Base-by-base conservation (phyloP, 768 basidiomycete species). In the Cytidiella melzeri region DNA sequence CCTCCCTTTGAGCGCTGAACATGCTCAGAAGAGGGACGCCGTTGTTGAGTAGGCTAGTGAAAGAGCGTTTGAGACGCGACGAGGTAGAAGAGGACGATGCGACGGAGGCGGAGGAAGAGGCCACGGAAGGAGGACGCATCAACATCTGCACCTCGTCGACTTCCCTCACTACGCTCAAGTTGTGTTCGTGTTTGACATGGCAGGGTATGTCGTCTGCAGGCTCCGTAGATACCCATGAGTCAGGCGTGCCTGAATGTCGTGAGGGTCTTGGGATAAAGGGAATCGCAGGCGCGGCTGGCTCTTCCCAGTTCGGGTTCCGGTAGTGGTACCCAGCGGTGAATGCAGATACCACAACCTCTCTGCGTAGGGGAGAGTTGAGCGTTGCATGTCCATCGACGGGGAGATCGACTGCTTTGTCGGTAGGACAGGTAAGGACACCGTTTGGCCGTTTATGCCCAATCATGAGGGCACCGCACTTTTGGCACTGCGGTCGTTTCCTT, bases 371-470 rank as follows among this genome's bases (percentile, higher is more conserved):
- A 52, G 43, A 36, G 37, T 19, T 21, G 19, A 21, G 46, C 53
- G 27, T 40, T 37, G 46, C 15, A 40, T 25, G 25, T n/a, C 27
- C 41, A 40, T 46, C 40, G 40, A 27, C 34, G 46, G 41, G 26
- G 12, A 41, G 38, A 5, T 12, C 25, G 12, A 24, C 40, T 2
- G 51, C 40, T 9, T 26, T 26, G 15, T 37, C 42, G 41, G 19
- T 52, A 20, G 68, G 68, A 44, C 70, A 71, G 37, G 68, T 48
- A 25, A 57, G 63, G 23, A 47, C 39, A 27, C 68, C 67, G 41
- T 58, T 26, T 3, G 54, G 64, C 15, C 70, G 67, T 52, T 64
- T 69, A 62, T 72, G 70, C 10, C 70, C 70, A 3, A 61, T 65
- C 70, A 72, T 72, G 38, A 63, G 68, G 3, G 55, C 45, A 13